Percentiles rank a stretch among this genome's conserved stretches.
Conservation (phyloP, 768 basidiomycete genomes). For the Lepiota venenata region DNA sequence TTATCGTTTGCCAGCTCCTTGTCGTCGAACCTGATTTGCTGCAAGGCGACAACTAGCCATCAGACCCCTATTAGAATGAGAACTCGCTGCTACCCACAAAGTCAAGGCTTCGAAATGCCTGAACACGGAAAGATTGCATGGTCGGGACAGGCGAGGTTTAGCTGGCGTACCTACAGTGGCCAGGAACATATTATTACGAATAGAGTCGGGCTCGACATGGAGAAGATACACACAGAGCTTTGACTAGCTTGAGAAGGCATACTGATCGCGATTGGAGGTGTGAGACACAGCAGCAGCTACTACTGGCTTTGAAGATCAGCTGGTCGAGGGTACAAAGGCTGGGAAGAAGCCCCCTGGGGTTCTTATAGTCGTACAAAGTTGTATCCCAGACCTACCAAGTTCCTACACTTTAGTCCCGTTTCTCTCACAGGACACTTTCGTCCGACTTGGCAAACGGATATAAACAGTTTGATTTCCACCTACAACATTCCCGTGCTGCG, state of each 20-base stretch:
- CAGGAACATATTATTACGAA: not conserved
- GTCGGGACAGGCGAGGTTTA: not conserved
- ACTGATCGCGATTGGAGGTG: not conserved
- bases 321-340: not conserved
- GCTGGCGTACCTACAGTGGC: not conserved
- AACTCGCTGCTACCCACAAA: not conserved
- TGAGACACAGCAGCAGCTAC: not conserved
- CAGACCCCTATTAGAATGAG: not conserved
- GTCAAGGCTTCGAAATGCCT: not conserved
- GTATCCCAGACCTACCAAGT: not conserved
- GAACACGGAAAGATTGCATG: conserved; percentile 5
- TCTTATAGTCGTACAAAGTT: conserved; percentile 3
- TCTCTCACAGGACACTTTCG: conserved; percentile 7
- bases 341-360: conserved; percentile 4
- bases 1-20: not conserved
- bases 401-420: not conserved
- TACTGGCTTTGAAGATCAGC: not conserved
- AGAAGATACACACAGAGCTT: not conserved
- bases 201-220: not conserved
- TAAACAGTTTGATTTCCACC: not conserved
- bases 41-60: not conserved
- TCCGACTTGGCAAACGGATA: conserved; percentile 1
- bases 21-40: not conserved
- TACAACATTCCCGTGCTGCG: not conserved
- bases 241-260: not conserved